Evolutionary conservation across 805 yeast genomes (phyloP).

Genomic region (Yarrowia sp.): DNA sequence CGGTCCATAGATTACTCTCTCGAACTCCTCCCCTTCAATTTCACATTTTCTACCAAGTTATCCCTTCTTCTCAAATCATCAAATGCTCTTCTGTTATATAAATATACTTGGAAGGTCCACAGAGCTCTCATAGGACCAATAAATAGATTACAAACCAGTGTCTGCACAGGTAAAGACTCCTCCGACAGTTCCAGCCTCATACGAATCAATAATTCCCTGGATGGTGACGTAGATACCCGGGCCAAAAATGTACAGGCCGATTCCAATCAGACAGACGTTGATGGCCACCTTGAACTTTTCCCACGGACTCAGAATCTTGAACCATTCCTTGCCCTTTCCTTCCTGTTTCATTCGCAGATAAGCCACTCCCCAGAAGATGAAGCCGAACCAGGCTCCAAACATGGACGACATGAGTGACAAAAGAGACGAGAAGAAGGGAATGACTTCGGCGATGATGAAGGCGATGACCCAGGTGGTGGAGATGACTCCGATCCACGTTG

Average conservation of each 20-base stretch:
- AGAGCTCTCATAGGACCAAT: background rate
- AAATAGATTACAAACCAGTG: constrained; percentile 37
- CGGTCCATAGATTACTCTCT: too few relatives aligned
- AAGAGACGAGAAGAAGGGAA: constrained; percentile 60
- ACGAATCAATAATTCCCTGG: constrained; percentile 52
- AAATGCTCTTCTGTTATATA: constrained; percentile 3
- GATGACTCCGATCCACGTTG: constrained; percentile 48
- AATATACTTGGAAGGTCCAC: background rate
- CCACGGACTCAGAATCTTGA: constrained; percentile 34
- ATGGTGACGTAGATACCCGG: constrained; percentile 58
- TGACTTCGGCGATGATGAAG: constrained; percentile 58
- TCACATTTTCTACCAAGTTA: too few relatives aligned
- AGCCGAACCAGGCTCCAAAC: constrained; percentile 65
- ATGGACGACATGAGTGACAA: constrained; percentile 57
- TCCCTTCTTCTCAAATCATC: background rate
- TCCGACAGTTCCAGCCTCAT: constrained; percentile 49
- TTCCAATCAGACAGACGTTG: constrained; percentile 42
- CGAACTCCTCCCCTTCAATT: too few relatives aligned
- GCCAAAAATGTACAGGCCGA: constrained; percentile 55
- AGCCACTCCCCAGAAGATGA: constrained; percentile 60
- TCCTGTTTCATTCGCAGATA: constrained; percentile 46
- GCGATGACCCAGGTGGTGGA: constrained; percentile 49
- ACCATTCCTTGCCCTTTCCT: constrained; percentile 36
- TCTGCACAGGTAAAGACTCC: constrained; percentile 51
- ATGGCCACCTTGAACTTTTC: constrained; percentile 42